Percentiles rank a stretch among this genome's conserved stretches.
Conservation (phyloP, 2,329 filamentous ascomycete species). For the Alternaria rosae region DNA sequence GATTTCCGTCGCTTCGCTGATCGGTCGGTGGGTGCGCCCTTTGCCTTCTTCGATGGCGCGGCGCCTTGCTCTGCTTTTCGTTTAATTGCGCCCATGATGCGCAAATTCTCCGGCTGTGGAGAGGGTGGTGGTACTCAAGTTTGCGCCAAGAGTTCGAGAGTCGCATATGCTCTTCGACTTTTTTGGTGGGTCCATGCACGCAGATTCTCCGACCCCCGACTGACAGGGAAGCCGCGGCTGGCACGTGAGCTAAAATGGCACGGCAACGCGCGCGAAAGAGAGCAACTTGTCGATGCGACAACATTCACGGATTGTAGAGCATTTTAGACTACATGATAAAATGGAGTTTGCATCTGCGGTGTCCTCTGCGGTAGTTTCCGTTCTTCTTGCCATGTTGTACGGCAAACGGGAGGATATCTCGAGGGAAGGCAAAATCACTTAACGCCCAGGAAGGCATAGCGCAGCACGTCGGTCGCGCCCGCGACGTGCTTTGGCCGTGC, state of each 20-base stretch:
- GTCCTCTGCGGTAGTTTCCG: background rate
- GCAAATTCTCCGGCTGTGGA: constrained; percentile 5
- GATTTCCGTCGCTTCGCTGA: constrained; percentile 50
- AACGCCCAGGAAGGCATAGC: constrained; percentile 9
- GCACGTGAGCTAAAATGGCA: constrained; percentile 8
- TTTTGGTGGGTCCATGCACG: constrained; percentile 15
- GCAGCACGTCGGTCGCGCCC: constrained; percentile 21
- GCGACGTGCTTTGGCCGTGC: constrained; percentile 16
- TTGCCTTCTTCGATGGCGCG: constrained; percentile 42
- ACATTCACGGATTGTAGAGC: background rate
- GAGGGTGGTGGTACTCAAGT: constrained; percentile 14
- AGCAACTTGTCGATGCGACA: background rate
- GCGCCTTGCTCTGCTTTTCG: constrained; percentile 53
- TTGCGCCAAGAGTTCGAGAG: constrained; percentile 29
- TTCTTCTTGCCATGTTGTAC: background rate
- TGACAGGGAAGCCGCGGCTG: constrained; percentile 4
- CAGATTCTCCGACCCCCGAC: constrained; percentile 17
- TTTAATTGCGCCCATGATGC: constrained; percentile 55
- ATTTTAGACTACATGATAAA: too few species aligned
- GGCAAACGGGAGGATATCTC: background rate
- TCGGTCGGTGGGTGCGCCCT: constrained; percentile 36
- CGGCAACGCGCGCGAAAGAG: background rate
- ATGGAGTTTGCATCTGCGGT: accelerated
- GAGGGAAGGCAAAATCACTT: constrained; percentile 3
- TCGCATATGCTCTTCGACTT: constrained; percentile 16